phyloP scores from a whole-genome alignment of 208 protist genomes.

The Crithidia sp. region DNA sequence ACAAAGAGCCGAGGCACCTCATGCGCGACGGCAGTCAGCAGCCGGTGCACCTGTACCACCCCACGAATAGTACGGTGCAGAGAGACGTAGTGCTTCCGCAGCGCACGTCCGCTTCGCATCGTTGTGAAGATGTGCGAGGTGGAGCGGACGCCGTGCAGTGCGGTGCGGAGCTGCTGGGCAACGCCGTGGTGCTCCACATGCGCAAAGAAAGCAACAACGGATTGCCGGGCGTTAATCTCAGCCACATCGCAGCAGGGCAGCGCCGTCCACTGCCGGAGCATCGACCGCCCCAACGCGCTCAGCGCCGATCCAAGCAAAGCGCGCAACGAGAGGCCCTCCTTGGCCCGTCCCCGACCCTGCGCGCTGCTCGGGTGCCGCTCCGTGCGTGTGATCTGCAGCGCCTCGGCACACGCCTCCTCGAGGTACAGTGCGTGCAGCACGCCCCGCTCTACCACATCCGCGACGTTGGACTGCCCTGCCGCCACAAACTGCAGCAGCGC shows the following conservation, averaged over 20 bases:
- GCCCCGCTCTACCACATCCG: constrained; percentile 72
- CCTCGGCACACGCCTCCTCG: constrained; percentile 46
- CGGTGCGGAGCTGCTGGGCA: constrained; percentile 48
- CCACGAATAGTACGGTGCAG: constrained; percentile 57
- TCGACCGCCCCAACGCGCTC: constrained; percentile 48
- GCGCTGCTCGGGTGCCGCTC: constrained; percentile 82
- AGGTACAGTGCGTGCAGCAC: constrained; percentile 66
- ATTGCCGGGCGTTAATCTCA: constrained; percentile 66
- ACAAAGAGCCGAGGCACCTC: constrained; percentile 43
- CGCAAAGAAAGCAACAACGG: constrained; percentile 73
- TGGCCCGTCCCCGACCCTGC: constrained; percentile 71
- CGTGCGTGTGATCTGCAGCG: constrained; percentile 74
- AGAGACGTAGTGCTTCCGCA: constrained; percentile 59
- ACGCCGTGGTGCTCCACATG: constrained; percentile 47
- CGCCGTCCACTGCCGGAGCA: constrained; percentile 83
- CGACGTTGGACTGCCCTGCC: constrained; percentile 52
- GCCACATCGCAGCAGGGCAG: constrained; percentile 57
- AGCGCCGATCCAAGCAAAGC: constrained; percentile 60
- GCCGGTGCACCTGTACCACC: constrained; percentile 43
- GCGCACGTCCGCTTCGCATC: constrained; percentile 66
- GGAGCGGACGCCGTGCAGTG: constrained; percentile 51
- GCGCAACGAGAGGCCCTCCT: constrained; percentile 86
- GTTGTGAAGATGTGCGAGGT: constrained; percentile 71
- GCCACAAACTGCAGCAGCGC: constrained; percentile 65
- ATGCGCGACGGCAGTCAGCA: constrained; percentile 54